Conservation (phyloP, 176 grass and related monocot genomes). For the Saccharum spontaneum region DNA sequence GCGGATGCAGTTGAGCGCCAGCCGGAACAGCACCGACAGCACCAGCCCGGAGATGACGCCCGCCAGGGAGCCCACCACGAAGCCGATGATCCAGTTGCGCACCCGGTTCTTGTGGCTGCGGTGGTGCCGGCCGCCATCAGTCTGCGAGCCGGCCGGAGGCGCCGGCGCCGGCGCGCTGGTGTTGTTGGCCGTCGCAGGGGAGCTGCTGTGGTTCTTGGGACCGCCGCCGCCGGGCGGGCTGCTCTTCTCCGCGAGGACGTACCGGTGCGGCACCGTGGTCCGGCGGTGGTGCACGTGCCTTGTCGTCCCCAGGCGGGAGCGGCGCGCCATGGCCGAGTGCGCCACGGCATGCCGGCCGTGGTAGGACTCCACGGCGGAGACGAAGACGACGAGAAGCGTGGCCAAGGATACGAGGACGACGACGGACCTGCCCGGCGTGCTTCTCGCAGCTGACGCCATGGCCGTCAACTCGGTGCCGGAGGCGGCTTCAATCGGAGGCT, state of each 20-base stretch:
- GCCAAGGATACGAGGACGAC: background rate
- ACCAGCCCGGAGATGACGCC: constrained; percentile 51
- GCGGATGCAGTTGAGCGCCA: constrained; percentile 58
- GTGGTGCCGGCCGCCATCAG: background rate
- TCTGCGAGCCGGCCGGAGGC: background rate
- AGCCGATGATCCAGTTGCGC: constrained; percentile 67
- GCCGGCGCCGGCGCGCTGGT: background rate
- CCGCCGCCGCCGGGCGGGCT: background rate
- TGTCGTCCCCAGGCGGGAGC: background rate
- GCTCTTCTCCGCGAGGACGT: constrained; percentile 43
- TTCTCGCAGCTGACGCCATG: constrained; percentile 23
- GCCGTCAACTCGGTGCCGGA: background rate
- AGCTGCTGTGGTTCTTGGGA: constrained; percentile 7
- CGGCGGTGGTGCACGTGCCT: constrained; percentile 27
- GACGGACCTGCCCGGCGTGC: background rate
- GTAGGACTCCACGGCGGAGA: constrained; percentile 23
- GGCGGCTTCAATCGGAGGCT: background rate
- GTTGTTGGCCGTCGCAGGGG: background rate
- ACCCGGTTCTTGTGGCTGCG: constrained; percentile 31
- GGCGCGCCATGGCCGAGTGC: constrained; percentile 11
- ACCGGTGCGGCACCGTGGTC: constrained; percentile 27
- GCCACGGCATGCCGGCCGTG: background rate
- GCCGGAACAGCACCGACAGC: constrained; percentile 51
- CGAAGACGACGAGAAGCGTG: background rate
- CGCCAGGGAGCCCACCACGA: constrained; percentile 47